Evolutionary conservation across 768 basidiomycete species (phyloP).

Genomic region (Trametes elegans): DNA sequence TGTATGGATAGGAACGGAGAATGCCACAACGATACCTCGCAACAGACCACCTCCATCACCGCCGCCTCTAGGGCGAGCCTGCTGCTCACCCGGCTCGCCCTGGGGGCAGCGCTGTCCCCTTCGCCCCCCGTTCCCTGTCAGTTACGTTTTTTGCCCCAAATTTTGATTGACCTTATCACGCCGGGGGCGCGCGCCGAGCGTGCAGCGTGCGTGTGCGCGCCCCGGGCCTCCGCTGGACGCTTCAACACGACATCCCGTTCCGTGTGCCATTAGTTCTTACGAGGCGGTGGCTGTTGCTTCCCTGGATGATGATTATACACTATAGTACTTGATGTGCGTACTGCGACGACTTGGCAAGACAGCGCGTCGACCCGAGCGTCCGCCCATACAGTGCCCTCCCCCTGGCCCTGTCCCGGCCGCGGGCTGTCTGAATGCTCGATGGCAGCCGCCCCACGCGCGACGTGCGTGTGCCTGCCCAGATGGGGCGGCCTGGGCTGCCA

Average conservation of each 20-base stretch:
- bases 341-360: slow-evolving; percentile 19
- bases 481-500: no score
- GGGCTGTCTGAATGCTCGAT: no score
- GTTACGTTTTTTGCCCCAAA: not conserved
- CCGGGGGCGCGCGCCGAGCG: slow-evolving; percentile 1
- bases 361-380: slow-evolving; percentile 18
- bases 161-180: not conserved
- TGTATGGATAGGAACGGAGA: slow-evolving; percentile 23
- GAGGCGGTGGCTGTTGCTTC: slow-evolving; percentile 3
- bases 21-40: slow-evolving; percentile 22
- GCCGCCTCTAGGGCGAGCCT: no score
- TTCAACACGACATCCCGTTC: slow-evolving; percentile 5
- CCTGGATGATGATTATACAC: slow-evolving; percentile 9
- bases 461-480: no score
- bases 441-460: no score
- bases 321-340: slow-evolving; percentile 17
- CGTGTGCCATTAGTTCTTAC: slow-evolving; percentile 1
- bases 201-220: not conserved
- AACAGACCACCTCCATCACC: not conserved
- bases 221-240: slow-evolving; percentile 19
- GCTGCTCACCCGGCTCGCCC: no score
- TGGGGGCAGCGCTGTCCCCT: not conserved
- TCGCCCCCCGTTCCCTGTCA: not conserved
- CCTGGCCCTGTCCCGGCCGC: no score
- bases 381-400: not conserved